Base-by-base conservation (phyloP, 345 rosid genomes). In the Xanthoceras sorbifolium region DNA sequence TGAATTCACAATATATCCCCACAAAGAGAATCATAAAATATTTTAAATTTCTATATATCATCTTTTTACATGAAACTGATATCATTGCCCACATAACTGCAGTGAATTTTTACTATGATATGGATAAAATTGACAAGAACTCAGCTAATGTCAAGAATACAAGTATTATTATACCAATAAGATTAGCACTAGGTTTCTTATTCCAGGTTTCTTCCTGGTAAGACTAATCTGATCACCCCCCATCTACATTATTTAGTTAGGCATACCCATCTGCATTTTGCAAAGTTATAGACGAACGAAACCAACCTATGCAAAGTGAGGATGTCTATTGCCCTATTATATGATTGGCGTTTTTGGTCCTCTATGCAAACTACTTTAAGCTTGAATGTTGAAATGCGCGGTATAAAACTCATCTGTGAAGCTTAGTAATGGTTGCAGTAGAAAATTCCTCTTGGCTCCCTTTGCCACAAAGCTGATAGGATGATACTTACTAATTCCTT, bases 351-450 rank as follows among this genome's bases (percentile, higher is more conserved):
- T 67, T 17, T 34, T 36, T 3, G 8, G 7, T 50, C 17, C 1
- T 26, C 44, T 18, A 40, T 11, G 29, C 20, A 71, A n/a, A 59
- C 42, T 12, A n/a, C 36, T 9, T 81, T 79, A 90, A 63, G 64
- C 72, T 64, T 81, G 83, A 73, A 93, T 67, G 85, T 89, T 75
- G 87, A 93, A 96, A 81, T 96, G 92, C 78, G 86, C 87, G 59
- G 90, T 92, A 71, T 93, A 96, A 14, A 86, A 80, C 82, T 96
- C 99, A 82, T 96, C 99, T 73, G 86, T 86, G 26, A 89, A 84
- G 86, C 90, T 93, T 46, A 85, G 67, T 74, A 96, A 82, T 64
- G 99, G 98, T 1, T 77, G 81, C 81, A 96, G 78, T 77, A 96
- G 86, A 82, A 90, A 96, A 80, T 88, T 87, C 81, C 92, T 85